Percentiles rank a stretch among this genome's conserved stretches.
Evolutionary conservation across 768 basidiomycete genomes (phyloP).

Genomic region (Lentinula raphanica): DNA sequence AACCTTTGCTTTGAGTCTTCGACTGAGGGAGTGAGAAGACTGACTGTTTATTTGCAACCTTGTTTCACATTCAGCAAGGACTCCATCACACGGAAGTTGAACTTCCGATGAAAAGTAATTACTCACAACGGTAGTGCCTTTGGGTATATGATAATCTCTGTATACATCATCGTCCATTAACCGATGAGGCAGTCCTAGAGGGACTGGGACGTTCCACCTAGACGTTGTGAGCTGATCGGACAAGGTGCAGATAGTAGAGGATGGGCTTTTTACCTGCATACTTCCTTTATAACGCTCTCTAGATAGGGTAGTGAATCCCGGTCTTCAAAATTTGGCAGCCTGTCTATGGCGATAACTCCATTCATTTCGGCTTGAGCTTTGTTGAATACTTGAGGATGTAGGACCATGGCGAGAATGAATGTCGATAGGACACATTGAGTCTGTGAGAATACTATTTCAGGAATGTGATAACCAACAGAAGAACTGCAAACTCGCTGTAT

Average conservation of each 20-base stretch:
- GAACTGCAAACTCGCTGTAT: slow-evolving; percentile 30
- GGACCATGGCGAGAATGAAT: slow-evolving; percentile 51
- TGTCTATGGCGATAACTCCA: slow-evolving; percentile 34
- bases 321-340: slow-evolving; percentile 43
- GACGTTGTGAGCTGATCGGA: not conserved
- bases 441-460: too few relatives aligned
- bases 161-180: slow-evolving; percentile 49
- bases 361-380: slow-evolving; percentile 52
- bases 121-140: slow-evolving; percentile 32
- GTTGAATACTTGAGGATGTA: slow-evolving; percentile 45
- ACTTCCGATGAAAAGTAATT: not conserved
- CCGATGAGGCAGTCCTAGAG: slow-evolving; percentile 48
- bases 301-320: slow-evolving; percentile 42
- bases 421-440: slow-evolving; percentile 44
- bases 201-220: slow-evolving; percentile 46
- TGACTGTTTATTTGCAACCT: slow-evolving; percentile 9
- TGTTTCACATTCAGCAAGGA: slow-evolving; percentile 27
- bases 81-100: too few relatives aligned
- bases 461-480: too few relatives aligned
- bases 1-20: not conserved
- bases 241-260: not conserved
- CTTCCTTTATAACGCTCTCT: slow-evolving; percentile 42
- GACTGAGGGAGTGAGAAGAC: too few relatives aligned
- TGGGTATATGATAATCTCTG: slow-evolving; percentile 39
- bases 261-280: slow-evolving; percentile 31